Conservation (phyloP, 2,329 filamentous ascomycete genomes). For the Verticillium dahliae region DNA sequence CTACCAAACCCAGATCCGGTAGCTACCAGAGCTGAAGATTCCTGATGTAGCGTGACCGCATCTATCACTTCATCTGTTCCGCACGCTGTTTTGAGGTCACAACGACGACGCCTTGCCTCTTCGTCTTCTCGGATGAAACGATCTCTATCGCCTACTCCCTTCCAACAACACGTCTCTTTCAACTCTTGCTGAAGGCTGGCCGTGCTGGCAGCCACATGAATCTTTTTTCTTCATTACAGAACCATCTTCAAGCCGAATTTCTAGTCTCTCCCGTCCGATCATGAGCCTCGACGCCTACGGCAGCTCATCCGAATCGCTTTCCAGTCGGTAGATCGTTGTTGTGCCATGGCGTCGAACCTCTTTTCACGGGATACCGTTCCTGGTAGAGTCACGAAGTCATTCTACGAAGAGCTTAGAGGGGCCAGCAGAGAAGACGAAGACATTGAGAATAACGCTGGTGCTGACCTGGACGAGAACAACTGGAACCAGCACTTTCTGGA, state of each 20-base stretch:
- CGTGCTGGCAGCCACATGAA: neutral
- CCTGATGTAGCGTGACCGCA: too few relatives aligned
- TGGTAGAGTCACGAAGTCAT: constrained; percentile 30
- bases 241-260: neutral
- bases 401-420: constrained; percentile 41
- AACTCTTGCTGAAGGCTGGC: neutral
- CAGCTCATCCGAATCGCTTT: neutral
- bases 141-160: neutral
- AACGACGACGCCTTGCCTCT: neutral
- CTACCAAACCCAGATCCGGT: too few relatives aligned
- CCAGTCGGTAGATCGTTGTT: neutral
- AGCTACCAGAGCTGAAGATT: too few relatives aligned
- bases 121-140: neutral
- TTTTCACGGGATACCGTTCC: constrained; percentile 36
- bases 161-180: neutral
- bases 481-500: constrained; percentile 43
- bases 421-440: constrained; percentile 31
- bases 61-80: neutral
- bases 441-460: constrained; percentile 31
- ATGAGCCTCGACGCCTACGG: neutral
- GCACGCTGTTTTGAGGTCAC: neutral
- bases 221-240: neutral
- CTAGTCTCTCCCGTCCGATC: neutral
- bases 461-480: constrained; percentile 47
- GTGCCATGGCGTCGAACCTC: constrained; percentile 38